A percentile compares a stretch with the other conserved stretches of the same genome.
phyloP scores from a whole-genome alignment of 2,329 filamentous ascomycete genomes.

The Beauveria caledonica region DNA sequence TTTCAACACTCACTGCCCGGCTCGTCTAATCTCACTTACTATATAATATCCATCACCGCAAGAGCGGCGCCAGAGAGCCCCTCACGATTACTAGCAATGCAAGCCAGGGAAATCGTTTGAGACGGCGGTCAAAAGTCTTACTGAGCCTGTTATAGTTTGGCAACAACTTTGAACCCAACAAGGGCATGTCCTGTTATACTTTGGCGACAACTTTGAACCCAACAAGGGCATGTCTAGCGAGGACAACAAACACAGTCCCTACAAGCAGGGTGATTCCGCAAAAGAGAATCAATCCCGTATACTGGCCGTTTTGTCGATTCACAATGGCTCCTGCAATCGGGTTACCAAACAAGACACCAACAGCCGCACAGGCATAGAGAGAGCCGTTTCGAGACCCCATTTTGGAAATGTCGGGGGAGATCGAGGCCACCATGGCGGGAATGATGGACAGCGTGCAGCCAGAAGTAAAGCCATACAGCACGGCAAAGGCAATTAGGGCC shows the following conservation, averaged over 20 bases:
- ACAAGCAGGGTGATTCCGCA: not conserved
- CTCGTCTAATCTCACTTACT: too few species aligned
- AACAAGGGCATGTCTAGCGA: not conserved
- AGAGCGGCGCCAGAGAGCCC: too few species aligned
- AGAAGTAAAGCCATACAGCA: slow-evolving; percentile 22
- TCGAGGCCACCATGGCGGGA: slow-evolving; percentile 28
- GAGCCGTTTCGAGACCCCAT: slow-evolving; percentile 22
- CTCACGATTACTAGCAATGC: too few species aligned
- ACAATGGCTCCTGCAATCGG: not conserved
- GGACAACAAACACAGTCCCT: not conserved
- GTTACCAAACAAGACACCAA: not conserved
- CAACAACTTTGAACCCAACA: not conserved
- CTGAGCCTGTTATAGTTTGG: too few species aligned
- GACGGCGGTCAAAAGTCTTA: too few species aligned
- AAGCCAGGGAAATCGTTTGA: too few species aligned
- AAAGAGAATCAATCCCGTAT: not conserved
- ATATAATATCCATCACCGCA: too few species aligned
- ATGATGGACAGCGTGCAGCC: slow-evolving; percentile 24
- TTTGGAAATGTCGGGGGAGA: slow-evolving; percentile 31
- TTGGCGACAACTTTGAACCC: not conserved
- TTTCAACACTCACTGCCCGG: too few species aligned
- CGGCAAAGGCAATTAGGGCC: slow-evolving; percentile 16
- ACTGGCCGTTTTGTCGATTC: not conserved
- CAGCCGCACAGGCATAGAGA: not conserved
- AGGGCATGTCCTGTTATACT: not conserved